Evolutionary conservation across 805 yeast genomes (phyloP), one percentile per base, ranked within the genome.

Genomic region (Candida cerambycidarum): DNA sequence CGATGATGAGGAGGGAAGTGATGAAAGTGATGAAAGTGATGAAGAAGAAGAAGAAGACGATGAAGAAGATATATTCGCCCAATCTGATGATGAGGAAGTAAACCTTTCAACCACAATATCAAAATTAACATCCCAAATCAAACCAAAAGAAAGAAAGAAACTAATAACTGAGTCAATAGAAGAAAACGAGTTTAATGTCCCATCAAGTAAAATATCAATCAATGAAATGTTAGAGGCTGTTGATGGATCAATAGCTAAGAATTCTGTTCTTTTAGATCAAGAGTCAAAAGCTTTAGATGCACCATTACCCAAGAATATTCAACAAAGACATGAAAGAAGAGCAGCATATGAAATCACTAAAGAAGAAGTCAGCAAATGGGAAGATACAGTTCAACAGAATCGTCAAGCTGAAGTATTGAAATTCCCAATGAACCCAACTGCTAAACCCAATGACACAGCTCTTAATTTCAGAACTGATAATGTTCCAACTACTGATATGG

Each of bases 271-370:
- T 30, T 58, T 79, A 12, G 66, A 81, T 24, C 62, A 68, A 23
- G 59, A 65, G 14, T 44, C 61, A 13, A 71, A 73, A 47, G 74
- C 92, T 1, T 65, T 89, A 38, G 77, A 84, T 0, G 82, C 89
- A 10, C 97, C 98, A 2, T 71, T 89, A 42, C 96, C 97, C 1
- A 79, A 80, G 54, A 79, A 95, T 51, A 82, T 92, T 42, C 95
- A 89, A 63, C 79, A 86, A 53, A 80, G 93, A 58, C 78, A 84
- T 51, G 96, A 90, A 53, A 78, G 98, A 58, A 76, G 73, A 44
- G 97, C 92, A 2, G 98, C 99, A 0, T 90, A 86, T 60, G 95
- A 87, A 44, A 77, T 93, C 25, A 81, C 97, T 34, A 89, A 83
- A 52, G 85, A 83, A 32, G 96, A 93, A 58, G 86, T 92, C 5